These are phyloP conservation scores for Xylariaceae sp. DNA, from an alignment of 2,329 filamentous ascomycete genomes.

Conservation along the genomic window DNA sequence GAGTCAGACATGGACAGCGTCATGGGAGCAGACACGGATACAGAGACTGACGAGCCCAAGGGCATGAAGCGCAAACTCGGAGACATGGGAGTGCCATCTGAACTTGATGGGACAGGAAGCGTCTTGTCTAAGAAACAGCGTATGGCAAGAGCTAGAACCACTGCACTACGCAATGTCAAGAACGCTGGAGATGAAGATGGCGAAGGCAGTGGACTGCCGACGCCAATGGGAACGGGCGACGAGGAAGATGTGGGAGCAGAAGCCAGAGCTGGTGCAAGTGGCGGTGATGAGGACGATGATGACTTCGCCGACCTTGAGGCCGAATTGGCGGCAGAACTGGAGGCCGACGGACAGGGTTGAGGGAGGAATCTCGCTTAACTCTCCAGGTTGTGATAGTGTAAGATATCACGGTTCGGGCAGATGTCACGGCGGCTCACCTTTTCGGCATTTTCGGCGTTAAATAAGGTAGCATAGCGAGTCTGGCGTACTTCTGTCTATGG, in stretches of 20 bases:
- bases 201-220: conserved; percentile 35
- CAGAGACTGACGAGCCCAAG: conserved; percentile 34
- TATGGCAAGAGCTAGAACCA: conserved; percentile 38
- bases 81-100: conserved; percentile 25
- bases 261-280: conserved; percentile 4
- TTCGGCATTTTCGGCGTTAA: conserved; percentile 20
- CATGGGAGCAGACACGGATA: conserved; percentile 28
- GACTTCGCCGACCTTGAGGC: conserved; percentile 47
- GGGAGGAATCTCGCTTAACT: neutral
- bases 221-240: conserved; percentile 38
- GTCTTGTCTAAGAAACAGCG: conserved; percentile 42
- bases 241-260: conserved; percentile 38
- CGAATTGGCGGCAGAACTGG: conserved; percentile 40
- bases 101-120: conserved; percentile 24
- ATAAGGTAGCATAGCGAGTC: conserved; percentile 4
- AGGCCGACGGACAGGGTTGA: conserved; percentile 18
- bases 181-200: conserved; percentile 32
- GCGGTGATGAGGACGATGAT: conserved; percentile 27
- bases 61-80: conserved; percentile 28
- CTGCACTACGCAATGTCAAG: conserved; percentile 40
- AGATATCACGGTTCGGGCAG: too few relatives aligned
- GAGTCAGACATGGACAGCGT: conserved; percentile 44
- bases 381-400: too few relatives aligned
- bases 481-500: neutral
- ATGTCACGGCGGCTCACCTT: neutral